These are phyloP conservation scores for Fusarium sp. DNA, from an alignment of 2,329 filamentous ascomycete species.

Conservation along the genomic window DNA sequence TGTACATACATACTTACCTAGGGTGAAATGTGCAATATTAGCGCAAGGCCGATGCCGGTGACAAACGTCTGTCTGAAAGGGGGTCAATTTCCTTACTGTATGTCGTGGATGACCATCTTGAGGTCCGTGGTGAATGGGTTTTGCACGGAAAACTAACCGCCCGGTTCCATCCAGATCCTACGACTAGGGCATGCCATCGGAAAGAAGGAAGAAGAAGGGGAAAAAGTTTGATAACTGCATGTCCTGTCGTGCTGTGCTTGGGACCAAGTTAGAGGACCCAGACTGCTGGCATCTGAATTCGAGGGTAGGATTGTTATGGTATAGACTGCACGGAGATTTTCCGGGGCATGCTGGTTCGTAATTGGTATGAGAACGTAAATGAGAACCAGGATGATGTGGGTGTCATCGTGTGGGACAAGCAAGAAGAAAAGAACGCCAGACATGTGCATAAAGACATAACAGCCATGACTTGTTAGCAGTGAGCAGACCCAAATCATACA, in stretches of 20 bases:
- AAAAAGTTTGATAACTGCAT: neutral
- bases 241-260: neutral
- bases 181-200: neutral
- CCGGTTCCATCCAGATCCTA: neutral
- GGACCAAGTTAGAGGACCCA: neutral
- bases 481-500: neutral
- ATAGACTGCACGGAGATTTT: slow-evolving; percentile 28
- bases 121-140: slow-evolving; percentile 14
- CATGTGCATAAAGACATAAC: slow-evolving; percentile 19
- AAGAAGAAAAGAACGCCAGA: slow-evolving; percentile 1
- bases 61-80: slow-evolving; percentile 6
- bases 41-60: slow-evolving; percentile 5
- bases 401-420: slow-evolving; percentile 14
- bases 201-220: neutral
- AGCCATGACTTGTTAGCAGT: slow-evolving; percentile 27
- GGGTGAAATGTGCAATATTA: neutral
- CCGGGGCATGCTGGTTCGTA: slow-evolving; percentile 11
- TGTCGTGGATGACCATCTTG: neutral
- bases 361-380: neutral
- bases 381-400: slow-evolving; percentile 14
- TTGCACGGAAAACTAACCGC: slow-evolving; percentile 5
- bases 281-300: neutral
- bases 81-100: neutral
- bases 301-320: neutral
- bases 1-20: neutral